A percentile compares a stretch with the other conserved stretches of the same genome.
Conservation (phyloP, 306 rosid species). For the Rubus idaeus region DNA sequence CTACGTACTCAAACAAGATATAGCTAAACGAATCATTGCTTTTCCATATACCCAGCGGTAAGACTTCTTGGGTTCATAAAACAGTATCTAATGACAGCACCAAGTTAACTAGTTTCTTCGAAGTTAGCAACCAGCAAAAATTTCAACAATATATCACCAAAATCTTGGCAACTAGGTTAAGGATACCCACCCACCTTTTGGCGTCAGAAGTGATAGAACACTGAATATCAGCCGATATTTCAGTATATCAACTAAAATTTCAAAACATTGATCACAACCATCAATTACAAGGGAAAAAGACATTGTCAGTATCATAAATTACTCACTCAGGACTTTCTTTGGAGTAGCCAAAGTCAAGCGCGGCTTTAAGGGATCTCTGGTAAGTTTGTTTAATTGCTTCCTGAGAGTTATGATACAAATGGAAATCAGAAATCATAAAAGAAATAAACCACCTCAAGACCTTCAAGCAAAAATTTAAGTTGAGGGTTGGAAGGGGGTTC, state of each 20-base stretch:
- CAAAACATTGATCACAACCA: slow-evolving; percentile 1
- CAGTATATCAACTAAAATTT: not conserved
- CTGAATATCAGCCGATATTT: not conserved
- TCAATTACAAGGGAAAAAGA: not conserved
- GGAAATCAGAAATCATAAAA: slow-evolving; percentile 15
- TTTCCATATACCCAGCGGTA: not conserved
- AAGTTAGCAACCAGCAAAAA: not conserved
- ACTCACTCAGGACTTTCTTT: slow-evolving; percentile 96
- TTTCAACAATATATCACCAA: not conserved
- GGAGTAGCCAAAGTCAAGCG: slow-evolving; percentile 74
- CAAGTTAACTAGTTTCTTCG: not conserved
- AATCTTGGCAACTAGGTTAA: not conserved
- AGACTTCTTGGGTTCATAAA: not conserved
- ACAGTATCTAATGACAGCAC: not conserved
- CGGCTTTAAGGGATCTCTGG: slow-evolving; percentile 88
- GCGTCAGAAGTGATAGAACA: not conserved
- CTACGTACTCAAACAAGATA: not conserved
- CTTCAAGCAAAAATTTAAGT: not conserved
- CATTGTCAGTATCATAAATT: slow-evolving; percentile 11
- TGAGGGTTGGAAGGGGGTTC: not conserved
- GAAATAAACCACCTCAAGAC: not conserved
- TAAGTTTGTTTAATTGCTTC: slow-evolving; percentile 95
- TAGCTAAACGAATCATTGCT: not conserved
- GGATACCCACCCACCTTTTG: not conserved
- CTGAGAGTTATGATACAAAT: slow-evolving; percentile 40